Percentiles rank a stretch among this genome's conserved stretches.
These are phyloP conservation scores for Coemansia sp. DNA, from an alignment of 192 early-diverging fungal genomes.

Conservation along the genomic window DNA sequence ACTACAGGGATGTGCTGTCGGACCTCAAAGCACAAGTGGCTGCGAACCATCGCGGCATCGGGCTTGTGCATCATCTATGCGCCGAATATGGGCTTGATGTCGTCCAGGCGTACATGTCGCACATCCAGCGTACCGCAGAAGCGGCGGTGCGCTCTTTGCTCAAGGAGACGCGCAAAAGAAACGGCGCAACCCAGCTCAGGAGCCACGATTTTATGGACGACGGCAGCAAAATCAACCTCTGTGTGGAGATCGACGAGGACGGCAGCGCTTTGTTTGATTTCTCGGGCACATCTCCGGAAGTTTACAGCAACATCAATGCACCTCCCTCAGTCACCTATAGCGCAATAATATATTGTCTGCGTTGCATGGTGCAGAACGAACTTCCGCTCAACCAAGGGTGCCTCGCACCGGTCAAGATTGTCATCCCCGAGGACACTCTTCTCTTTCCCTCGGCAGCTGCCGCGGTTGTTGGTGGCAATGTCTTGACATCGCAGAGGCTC, in stretches of 20 bases:
- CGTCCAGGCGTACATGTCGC: conserved; percentile 95
- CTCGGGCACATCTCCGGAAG: conserved; percentile 82
- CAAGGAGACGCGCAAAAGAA: conserved; percentile 56
- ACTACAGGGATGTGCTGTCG: conserved; percentile 87
- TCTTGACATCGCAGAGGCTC: conserved; percentile 89
- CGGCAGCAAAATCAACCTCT: conserved; percentile 77
- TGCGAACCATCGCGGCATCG: conserved; percentile 93
- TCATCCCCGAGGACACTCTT: conserved; percentile 80
- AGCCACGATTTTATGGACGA: conserved; percentile 90
- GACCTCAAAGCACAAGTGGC: conserved; percentile 97
- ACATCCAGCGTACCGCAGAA: conserved; percentile 90
- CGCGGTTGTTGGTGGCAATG: conserved; percentile 98
- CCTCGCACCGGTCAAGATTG: conserved; percentile 77
- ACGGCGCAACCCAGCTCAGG: conserved; percentile 46
- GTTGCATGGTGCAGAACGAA: conserved; percentile 85
- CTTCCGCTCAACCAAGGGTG: conserved; percentile 98
- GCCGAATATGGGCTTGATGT: conserved; percentile 80
- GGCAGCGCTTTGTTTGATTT: conserved; percentile 94
- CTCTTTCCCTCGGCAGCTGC: conserved; percentile 78
- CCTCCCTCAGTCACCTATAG: conserved; percentile 77
- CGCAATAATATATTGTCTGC: conserved; percentile 97
- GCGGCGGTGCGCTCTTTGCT: conserved; percentile 81
- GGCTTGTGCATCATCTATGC: conserved; percentile 78
- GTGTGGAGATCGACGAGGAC: conserved; percentile 71
- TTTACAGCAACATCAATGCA: conserved; percentile 89